These are phyloP conservation scores for Tulasnella sp. DNA, from an alignment of 768 basidiomycete genomes.

Conservation along the genomic window DNA sequence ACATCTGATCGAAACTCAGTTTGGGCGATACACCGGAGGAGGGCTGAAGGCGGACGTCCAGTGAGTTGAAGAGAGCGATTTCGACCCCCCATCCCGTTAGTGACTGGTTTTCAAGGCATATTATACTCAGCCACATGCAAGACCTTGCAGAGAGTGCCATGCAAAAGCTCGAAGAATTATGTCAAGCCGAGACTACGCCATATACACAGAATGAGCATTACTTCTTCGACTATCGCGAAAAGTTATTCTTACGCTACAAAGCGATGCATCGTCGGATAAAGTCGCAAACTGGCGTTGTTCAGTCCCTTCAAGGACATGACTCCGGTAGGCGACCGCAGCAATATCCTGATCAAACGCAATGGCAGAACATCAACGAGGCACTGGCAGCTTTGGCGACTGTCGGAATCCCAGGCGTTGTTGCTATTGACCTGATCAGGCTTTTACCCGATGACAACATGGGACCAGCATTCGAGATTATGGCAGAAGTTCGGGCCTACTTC, in stretches of 20 bases:
- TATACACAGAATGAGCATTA: conserved; percentile 19
- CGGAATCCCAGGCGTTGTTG: conserved; percentile 42
- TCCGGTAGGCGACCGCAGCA: neutral
- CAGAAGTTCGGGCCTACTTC: conserved; percentile 22
- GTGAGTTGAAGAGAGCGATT: neutral
- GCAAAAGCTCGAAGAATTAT: neutral
- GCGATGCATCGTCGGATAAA: neutral
- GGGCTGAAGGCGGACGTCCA: neutral
- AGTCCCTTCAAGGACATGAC: neutral
- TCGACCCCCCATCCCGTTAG: neutral
- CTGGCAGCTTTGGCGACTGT: conserved; percentile 26
- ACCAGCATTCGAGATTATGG: conserved; percentile 21
- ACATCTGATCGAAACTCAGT: neutral
- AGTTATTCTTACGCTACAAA: neutral
- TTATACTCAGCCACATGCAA: neutral
- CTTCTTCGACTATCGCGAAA: conserved; percentile 6
- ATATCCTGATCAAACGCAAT: conserved; percentile 18
- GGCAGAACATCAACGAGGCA: neutral
- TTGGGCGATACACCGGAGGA: neutral
- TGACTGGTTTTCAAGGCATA: neutral
- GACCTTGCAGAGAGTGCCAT: neutral
- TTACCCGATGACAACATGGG: conserved; percentile 10
- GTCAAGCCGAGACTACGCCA: neutral
- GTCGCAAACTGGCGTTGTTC: neutral
- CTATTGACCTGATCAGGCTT: conserved; percentile 6